A percentile compares a stretch with the other conserved stretches of the same genome.
phyloP scores from a whole-genome alignment of 208 protist species.

The Acanthamoeba healyi region DNA sequence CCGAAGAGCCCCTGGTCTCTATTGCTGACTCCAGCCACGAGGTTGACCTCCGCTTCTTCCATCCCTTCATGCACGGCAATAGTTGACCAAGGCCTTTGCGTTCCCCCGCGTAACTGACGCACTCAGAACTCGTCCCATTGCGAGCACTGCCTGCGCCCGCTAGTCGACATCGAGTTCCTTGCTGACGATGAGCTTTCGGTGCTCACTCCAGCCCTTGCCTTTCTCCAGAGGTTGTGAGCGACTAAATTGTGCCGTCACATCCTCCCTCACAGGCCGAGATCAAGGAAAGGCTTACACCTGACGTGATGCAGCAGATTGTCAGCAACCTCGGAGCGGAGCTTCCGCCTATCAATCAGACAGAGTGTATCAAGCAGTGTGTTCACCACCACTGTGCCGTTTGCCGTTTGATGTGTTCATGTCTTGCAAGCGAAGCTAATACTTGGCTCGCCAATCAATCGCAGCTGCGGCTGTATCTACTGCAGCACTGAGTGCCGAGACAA shows the following conservation, averaged over 20 bases:
- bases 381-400: neutral
- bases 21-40: neutral
- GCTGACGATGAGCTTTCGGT: slow-evolving; percentile 34
- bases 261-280: neutral
- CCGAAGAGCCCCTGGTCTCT: slow-evolving; percentile 44
- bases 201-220: neutral
- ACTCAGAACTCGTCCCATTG: slow-evolving; percentile 5
- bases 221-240: neutral
- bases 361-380: slow-evolving; percentile 5
- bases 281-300: neutral
- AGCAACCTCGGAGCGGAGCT: slow-evolving; percentile 29
- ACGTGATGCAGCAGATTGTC: neutral
- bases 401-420: neutral
- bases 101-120: too few species aligned
- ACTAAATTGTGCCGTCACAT: neutral
- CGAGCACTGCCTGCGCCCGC: slow-evolving; percentile 58
- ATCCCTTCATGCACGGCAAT: too few species aligned
- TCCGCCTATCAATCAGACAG: neutral
- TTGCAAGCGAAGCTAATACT: too few species aligned
- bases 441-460: too few species aligned
- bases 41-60: neutral
- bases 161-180: slow-evolving; percentile 23
- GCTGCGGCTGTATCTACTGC: slow-evolving; percentile 19
- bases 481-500: slow-evolving; percentile 23
- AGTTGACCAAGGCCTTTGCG: too few species aligned